Percentiles rank a stretch among this genome's conserved stretches.
These are phyloP conservation scores for Atkinsonella texensis DNA, from an alignment of 2,329 filamentous ascomycete species.

Conservation along the genomic window DNA sequence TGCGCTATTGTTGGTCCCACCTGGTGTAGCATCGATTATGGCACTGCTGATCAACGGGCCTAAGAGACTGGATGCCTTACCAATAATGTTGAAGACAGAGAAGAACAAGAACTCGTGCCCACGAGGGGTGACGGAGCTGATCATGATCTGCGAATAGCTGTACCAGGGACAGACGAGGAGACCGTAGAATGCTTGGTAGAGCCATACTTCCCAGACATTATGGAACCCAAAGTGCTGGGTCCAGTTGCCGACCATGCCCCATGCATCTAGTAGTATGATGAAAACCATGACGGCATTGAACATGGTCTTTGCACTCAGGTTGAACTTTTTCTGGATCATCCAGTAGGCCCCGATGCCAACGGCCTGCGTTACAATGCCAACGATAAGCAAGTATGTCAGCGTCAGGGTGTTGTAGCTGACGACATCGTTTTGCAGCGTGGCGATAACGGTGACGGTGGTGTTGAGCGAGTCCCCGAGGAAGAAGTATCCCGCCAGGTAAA, in stretches of 20 bases:
- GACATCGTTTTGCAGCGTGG: conserved; percentile 51
- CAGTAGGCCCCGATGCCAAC: conserved; percentile 52
- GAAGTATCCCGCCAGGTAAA: conserved; percentile 57
- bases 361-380: conserved; percentile 51
- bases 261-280: conserved; percentile 46
- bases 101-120: conserved; percentile 63
- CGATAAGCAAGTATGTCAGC: conserved; percentile 53
- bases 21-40: conserved; percentile 50
- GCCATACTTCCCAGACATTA: conserved; percentile 33
- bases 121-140: conserved; percentile 54
- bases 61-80: conserved; percentile 57
- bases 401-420: conserved; percentile 53
- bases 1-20: conserved; percentile 41
- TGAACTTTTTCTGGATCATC: conserved; percentile 46
- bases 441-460: conserved; percentile 57
- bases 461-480: conserved; percentile 58
- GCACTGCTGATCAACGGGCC: conserved; percentile 56
- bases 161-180: conserved; percentile 60
- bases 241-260: conserved; percentile 36
- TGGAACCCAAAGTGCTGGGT: conserved; percentile 32
- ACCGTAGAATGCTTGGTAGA: conserved; percentile 45
- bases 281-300: conserved; percentile 51
- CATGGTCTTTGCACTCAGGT: conserved; percentile 53
- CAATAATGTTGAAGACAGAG: conserved; percentile 54
- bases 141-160: conserved; percentile 59